Percentiles rank a stretch among this genome's conserved stretches.
Conservation (phyloP, 2,329 filamentous ascomycete genomes). For the Fusarium drepaniforme region DNA sequence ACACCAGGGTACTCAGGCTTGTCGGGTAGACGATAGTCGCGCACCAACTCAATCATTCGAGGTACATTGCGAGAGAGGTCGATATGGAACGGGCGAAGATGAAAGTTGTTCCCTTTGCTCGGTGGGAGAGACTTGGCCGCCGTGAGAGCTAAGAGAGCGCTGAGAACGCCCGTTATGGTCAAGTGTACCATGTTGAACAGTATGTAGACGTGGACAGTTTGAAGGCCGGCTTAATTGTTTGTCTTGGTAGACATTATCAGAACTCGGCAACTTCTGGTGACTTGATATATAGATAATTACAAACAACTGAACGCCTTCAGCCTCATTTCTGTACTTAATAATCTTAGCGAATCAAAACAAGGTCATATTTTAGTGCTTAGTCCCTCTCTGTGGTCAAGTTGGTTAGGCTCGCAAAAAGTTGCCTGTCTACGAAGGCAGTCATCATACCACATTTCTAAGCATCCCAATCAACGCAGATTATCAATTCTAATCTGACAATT, state of each 20-base stretch:
- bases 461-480: too few relatives aligned
- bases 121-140: background rate
- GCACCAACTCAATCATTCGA: background rate
- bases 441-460: background rate
- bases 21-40: background rate
- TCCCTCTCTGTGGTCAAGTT: background rate
- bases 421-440: background rate
- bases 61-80: background rate
- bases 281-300: background rate
- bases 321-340: fast-evolving
- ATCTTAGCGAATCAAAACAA: background rate
- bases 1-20: background rate
- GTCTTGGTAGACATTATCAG: background rate
- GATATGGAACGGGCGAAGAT: background rate
- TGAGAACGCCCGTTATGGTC: background rate
- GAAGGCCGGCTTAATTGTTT: background rate
- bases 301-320: background rate
- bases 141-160: background rate
- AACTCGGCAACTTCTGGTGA: background rate
- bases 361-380: background rate
- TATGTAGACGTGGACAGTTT: background rate
- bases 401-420: background rate
- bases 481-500: too few relatives aligned
- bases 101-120: background rate
- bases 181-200: background rate